Base-by-base conservation (phyloP, 768 basidiomycete species). In the Peribolospora kevripleyi region DNA sequence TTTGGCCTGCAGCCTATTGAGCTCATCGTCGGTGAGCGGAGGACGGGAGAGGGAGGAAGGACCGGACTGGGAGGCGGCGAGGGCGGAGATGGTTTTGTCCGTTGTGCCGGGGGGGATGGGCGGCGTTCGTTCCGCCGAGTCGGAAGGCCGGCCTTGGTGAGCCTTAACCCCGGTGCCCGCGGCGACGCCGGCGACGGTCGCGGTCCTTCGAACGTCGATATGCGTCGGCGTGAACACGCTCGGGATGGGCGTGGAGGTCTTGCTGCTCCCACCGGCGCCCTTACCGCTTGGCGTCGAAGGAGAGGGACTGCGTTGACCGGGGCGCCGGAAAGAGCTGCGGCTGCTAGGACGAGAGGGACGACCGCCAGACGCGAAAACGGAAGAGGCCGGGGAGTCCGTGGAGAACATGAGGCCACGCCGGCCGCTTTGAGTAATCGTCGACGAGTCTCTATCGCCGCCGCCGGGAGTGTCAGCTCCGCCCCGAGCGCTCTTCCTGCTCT, bases 1-100 rank as follows among this genome's bases (percentile, higher is more conserved):
- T 61, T 81, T 81, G 3, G 91, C 91, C 67, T 98, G 91, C 2
- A 98, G 68, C 63, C 79, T 82, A 66, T 98, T 97, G 49, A 97
- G 70, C 11, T 82, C 83, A 10, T 62, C 64, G 13, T 66, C 61
- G 1, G 67, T 63, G 51, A 71, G 59, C 6, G 70, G 68, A 54
- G 6, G 39, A 39, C 47, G 38, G 48, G 49, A 49, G 43, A 25
- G n/a, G 41, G 53, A 13, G 25, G 6, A n/a, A 6, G n/a, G 46
- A 25, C 7, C 25, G 25, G 9, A 3, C 25, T 9, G 6, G 14
- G 58, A 3, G 14, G 55, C 43, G 36, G 49, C 7, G 36, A 52
- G 43, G 83, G 63, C 0, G 73, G 73, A 4, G 79, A 72, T 1
- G 65, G 53, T 8, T 56, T 63, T 37, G 51, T 61, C 57, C 9